A percentile compares a stretch with the other conserved stretches of the same genome.
Evolutionary conservation across 2,329 filamentous ascomycete genomes (phyloP).

Genomic region (Pseudogymnoascus sp.): DNA sequence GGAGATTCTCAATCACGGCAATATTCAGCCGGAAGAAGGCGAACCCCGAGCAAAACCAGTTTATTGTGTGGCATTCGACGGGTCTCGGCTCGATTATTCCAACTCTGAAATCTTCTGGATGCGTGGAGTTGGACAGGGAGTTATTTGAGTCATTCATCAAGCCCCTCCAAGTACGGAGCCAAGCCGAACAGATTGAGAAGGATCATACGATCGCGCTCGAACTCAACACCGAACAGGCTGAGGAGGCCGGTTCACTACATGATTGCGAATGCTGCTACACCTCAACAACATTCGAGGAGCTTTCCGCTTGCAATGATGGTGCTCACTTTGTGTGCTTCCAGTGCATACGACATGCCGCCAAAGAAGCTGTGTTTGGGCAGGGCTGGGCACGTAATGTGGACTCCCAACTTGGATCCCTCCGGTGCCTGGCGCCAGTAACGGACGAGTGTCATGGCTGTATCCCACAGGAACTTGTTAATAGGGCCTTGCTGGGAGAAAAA

Average conservation of each 20-base stretch:
- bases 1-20: slow-evolving; percentile 65
- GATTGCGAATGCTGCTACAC: slow-evolving; percentile 77
- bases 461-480: slow-evolving; percentile 58
- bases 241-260: slow-evolving; percentile 45
- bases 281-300: slow-evolving; percentile 62
- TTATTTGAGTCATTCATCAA: slow-evolving; percentile 49
- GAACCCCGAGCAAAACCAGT: slow-evolving; percentile 49
- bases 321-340: slow-evolving; percentile 72
- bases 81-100: slow-evolving; percentile 51
- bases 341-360: slow-evolving; percentile 74
- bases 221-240: slow-evolving; percentile 52
- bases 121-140: slow-evolving; percentile 54
- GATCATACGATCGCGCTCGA: slow-evolving; percentile 46
- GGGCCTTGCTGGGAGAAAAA: slow-evolving; percentile 62
- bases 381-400: slow-evolving; percentile 80
- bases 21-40: slow-evolving; percentile 61
- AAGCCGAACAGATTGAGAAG: slow-evolving; percentile 37
- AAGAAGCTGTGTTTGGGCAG: slow-evolving; percentile 87
- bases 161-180: slow-evolving; percentile 41
- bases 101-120: slow-evolving; percentile 57
- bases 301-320: slow-evolving; percentile 60
- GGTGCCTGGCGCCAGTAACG: slow-evolving; percentile 70
- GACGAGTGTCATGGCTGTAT: slow-evolving; percentile 69
- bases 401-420: slow-evolving; percentile 61
- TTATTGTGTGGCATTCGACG: slow-evolving; percentile 53